These are phyloP conservation scores for Lactifluus hygrophoroides DNA, from an alignment of 768 basidiomycete species.

Conservation along the genomic window DNA sequence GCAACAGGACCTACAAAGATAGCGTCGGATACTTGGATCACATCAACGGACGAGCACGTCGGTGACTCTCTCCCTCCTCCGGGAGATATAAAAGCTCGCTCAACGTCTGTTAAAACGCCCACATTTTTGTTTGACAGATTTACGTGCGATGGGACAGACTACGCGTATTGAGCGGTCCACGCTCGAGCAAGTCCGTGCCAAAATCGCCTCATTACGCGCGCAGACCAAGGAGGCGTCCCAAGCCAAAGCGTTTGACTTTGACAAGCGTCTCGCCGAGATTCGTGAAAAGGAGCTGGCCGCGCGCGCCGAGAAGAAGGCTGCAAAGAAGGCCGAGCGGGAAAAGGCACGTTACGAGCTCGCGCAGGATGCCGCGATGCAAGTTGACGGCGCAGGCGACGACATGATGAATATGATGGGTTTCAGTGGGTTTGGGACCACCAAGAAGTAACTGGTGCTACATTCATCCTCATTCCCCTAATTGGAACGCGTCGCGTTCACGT, in stretches of 20 bases:
- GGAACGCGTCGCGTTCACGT: constrained; percentile 70
- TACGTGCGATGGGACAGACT: constrained; percentile 90
- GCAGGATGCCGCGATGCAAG: constrained; percentile 36
- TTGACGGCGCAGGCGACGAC: constrained; percentile 43
- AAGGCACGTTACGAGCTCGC: constrained; percentile 58
- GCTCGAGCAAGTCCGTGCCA: constrained; percentile 82
- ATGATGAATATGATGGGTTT: constrained; percentile 89
- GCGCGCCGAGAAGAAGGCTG: constrained; percentile 67
- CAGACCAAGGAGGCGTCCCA: constrained; percentile 75
- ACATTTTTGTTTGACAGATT: constrained; percentile 46
- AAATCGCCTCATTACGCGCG: constrained; percentile 82
- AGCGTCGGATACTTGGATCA: constrained; percentile 92
- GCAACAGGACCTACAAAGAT: constrained; percentile 89
- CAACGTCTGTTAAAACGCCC: background rate
- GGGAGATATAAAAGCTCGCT: no score
- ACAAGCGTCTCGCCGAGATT: constrained; percentile 77
- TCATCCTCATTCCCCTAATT: no score
- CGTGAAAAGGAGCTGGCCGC: constrained; percentile 59
- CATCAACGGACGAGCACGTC: constrained; percentile 89
- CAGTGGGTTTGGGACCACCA: constrained; percentile 77
- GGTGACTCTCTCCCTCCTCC: constrained; percentile 30
- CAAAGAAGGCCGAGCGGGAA: constrained; percentile 73
- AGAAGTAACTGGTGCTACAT: constrained; percentile 42
- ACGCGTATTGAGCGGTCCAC: constrained; percentile 88
- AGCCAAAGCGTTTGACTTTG: constrained; percentile 93